Base-by-base conservation (phyloP, 257 asterid genomes). In the Salvia hispanica region DNA sequence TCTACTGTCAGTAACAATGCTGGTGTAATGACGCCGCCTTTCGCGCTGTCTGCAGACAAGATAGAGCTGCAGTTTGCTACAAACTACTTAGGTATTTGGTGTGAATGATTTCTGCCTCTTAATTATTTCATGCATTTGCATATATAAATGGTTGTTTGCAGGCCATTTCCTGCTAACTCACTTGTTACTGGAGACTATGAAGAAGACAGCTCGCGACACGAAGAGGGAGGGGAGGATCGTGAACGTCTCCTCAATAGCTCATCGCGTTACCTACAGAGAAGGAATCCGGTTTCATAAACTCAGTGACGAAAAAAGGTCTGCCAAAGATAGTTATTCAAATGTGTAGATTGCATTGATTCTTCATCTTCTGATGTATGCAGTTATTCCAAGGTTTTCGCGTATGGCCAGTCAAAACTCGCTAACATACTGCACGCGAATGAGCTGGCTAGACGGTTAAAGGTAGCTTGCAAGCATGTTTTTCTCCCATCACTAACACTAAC, bases 1-100 rank as follows among this genome's bases (percentile, higher is more conserved):
- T 81, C 46, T 57, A 3, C 63, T 60, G 15, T 63, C 79, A 92
- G 98, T 71, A 92, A 90, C 57, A 92, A 92, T 78, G 98, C 96
- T 62, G 98, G 98, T 65, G 44, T 90, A 21, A 84, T 92, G 97
- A 86, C 80, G 13, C 72, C 86, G 12, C 90, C 97, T 0, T 92
- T 81, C 82, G 64, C 37, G 81, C 90, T 92, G 63, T 84, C 97
- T 37, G 72, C 84, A 75, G 97, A 92, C 85, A 78, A 84, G 54
- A 76, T 92, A 34, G 98, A 92, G 79, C 61, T 86, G 57, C 96
- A 92, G 76, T 92, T 92, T 60, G 98, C 96, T 70, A 92, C 94
- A 14, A 92, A 92, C 70, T 80, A 92, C 74, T 65, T 90, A 72
- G 98, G 98, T 92, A 77, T 15, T 59, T 31, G 31, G 31, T 25